Evolutionary conservation across 768 basidiomycete species (phyloP), one percentile per base, ranked within the genome.

Genomic region (Lactarius indigo): DNA sequence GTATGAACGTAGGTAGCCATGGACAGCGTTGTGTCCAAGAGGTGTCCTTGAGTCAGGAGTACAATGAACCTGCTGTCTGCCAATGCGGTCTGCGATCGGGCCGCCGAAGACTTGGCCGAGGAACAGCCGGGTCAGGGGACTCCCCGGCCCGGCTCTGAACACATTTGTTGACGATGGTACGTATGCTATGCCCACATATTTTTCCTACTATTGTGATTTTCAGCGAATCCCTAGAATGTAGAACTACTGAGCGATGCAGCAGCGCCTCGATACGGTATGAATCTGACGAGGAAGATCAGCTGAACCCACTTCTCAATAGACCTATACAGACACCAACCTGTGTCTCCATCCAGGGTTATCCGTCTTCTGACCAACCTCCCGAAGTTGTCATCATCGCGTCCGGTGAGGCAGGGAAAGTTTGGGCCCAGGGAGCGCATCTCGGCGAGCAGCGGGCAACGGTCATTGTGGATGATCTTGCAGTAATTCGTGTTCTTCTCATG

Each of bases 201-300:
- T 8, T 28, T 33, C 20, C 47, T 20, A 26, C 3, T 0, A 7
- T 23, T 26, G 31, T 50, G 7, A 10, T 8, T 44, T 17, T 41
- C 12, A 20, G 35, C 28, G 63, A 30, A 37, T 47, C 23, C 13
- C 17, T 28, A 70, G 70, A 61, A 70, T 26, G 56, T 52, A 5
- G 69, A 74, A 23, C 64, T 71, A 44, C 64, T 74, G 28, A 62
- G 66, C 31, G 74, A 74, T 58, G 67, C 71, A n/a, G 41, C 70
- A n/a, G 71, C 74, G 6, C 69, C 72, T 28, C 65, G 74, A 41
- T 69, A 74, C 42, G 72, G 69, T 15, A 68, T 56, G 74, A 74
- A 65, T 74, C 74, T 5, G 74, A 74, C 30, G 73, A 74, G 15
- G 70, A 70, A 66, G 74, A 74, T 59, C 74, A 74, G 59, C 42